Evolutionary conservation across 305 asterid genomes (phyloP).

Genomic region (Solanum chacoense): DNA sequence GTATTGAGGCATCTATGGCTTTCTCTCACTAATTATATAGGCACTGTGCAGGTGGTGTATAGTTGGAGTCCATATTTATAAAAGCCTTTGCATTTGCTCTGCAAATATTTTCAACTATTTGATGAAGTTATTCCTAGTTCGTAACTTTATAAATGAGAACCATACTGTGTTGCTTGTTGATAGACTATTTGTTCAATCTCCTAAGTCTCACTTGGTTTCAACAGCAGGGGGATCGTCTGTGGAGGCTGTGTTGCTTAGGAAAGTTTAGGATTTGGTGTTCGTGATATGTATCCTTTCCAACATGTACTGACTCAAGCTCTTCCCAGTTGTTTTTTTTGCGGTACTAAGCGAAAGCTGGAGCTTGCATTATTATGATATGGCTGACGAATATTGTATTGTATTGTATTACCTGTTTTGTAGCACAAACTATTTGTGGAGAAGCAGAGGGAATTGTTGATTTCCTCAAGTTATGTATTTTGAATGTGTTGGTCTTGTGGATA

Average conservation of each 20-base stretch:
- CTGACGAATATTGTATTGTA: background rate
- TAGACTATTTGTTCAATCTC: background rate
- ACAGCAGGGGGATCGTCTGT: conserved; percentile 60
- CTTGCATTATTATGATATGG: background rate
- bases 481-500: background rate
- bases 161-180: background rate
- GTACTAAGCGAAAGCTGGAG: conserved; percentile 4
- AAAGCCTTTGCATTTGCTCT: background rate
- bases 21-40: background rate
- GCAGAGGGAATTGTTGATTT: conserved; percentile 19
- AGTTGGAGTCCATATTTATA: background rate
- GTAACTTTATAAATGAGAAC: background rate
- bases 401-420: background rate
- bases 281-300: background rate
- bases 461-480: conserved; percentile 7
- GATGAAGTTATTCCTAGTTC: background rate
- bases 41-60: background rate
- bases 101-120: background rate
- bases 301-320: background rate
- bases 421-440: background rate
- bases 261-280: background rate
- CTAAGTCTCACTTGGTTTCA: background rate
- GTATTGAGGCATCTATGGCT: background rate
- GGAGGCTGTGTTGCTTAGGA: conserved; percentile 57
- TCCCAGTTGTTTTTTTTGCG: conserved; percentile 2